Evolutionary conservation across 306 rosid species (phyloP).

Genomic region (Amphicarpaea edgeworthii): DNA sequence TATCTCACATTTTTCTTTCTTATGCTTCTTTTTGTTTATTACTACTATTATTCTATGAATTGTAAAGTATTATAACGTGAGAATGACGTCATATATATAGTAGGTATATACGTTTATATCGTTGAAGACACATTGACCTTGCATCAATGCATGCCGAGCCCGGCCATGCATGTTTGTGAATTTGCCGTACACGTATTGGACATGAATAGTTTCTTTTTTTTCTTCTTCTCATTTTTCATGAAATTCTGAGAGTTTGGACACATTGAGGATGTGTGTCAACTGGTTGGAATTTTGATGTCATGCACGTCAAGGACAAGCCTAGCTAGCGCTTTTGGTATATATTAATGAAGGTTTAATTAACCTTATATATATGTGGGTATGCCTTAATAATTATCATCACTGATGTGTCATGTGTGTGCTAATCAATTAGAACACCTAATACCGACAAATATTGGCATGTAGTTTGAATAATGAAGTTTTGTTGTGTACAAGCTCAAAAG

Average conservation of each 20-base stretch:
- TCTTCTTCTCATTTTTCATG: conserved; percentile 35
- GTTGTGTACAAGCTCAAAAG: conserved; percentile 26
- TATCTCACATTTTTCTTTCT: neutral
- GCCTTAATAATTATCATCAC: conserved; percentile 25
- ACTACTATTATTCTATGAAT: neutral
- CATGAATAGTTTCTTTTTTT: conserved; percentile 35
- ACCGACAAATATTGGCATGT: conserved; percentile 31
- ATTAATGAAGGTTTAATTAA: conserved; percentile 48
- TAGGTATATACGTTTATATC: conserved; percentile 5
- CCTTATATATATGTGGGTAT: conserved; percentile 22
- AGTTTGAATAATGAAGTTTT: conserved; percentile 9
- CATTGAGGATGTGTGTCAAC: conserved; percentile 17
- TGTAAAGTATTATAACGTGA: neutral
- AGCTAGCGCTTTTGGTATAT: conserved; percentile 37
- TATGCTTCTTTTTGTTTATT: neutral
- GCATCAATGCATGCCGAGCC: conserved; percentile 39
- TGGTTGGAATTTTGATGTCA: conserved; percentile 11
- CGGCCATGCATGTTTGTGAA: neutral
- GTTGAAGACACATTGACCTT: conserved; percentile 2
- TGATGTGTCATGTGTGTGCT: conserved; percentile 28
- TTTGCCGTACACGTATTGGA: conserved; percentile 66
- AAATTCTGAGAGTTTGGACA: conserved; percentile 26
- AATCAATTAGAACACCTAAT: conserved; percentile 27
- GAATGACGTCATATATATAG: neutral
- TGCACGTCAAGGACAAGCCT: neutral